These are phyloP conservation scores for Diplotaxis tenuifolia DNA, from an alignment of 345 rosid genomes.

Conservation along the genomic window DNA sequence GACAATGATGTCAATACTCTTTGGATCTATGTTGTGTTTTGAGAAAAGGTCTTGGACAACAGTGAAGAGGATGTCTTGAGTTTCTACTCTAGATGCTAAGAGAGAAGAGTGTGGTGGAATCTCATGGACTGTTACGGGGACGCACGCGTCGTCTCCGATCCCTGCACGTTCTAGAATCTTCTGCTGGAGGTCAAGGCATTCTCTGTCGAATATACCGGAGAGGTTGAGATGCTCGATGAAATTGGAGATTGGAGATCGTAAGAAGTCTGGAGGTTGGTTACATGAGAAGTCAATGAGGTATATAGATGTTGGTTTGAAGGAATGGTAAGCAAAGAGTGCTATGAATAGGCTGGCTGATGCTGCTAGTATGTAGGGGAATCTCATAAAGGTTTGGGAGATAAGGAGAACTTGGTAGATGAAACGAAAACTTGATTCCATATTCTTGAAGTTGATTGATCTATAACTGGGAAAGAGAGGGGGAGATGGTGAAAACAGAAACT, in stretches of 20 bases:
- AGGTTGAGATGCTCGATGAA: neutral
- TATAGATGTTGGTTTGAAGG: neutral
- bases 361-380: neutral
- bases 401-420: neutral
- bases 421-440: neutral
- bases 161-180: neutral
- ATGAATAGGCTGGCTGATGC: neutral
- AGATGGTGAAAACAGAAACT: neutral
- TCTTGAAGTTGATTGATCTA: neutral
- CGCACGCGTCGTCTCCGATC: neutral
- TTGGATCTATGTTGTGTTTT: neutral
- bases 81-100: neutral
- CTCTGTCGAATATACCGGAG: neutral
- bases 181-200: neutral
- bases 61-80: neutral
- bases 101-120: neutral
- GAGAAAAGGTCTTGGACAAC: neutral
- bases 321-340: neutral
- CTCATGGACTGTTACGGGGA: neutral
- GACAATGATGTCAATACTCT: neutral
- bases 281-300: conserved; percentile 1
- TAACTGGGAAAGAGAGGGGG: neutral
- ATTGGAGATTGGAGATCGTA: neutral
- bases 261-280: neutral
- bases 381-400: neutral